Conservation (phyloP, 148 eudicot genomes). For the Vaccinium darrowii region DNA sequence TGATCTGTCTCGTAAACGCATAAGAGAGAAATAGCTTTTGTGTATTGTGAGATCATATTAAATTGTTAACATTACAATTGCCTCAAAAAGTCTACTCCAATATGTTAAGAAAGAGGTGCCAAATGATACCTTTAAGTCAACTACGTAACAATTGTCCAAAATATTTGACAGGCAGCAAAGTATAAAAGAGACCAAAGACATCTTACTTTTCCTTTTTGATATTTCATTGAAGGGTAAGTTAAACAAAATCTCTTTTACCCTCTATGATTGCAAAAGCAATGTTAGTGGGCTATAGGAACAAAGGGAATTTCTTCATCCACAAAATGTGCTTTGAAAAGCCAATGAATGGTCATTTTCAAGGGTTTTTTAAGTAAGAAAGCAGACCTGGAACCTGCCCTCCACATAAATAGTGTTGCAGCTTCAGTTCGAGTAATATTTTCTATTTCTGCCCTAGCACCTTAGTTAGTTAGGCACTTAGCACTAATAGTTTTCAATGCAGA, state of each 20-base stretch:
- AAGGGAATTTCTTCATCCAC: slow-evolving; percentile 31
- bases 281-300: slow-evolving; percentile 22
- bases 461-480: neutral
- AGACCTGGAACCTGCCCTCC: slow-evolving; percentile 19
- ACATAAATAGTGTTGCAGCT: neutral
- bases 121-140: neutral
- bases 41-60: no score
- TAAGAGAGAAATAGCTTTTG: no score
- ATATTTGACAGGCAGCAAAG: neutral
- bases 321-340: slow-evolving; percentile 18
- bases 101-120: neutral
- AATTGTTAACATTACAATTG: neutral
- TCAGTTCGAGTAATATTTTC: neutral
- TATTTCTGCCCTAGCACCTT: neutral
- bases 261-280: slow-evolving; percentile 13
- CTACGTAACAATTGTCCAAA: neutral
- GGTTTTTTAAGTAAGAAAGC: neutral
- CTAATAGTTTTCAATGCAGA: neutral
- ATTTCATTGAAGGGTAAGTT: neutral
- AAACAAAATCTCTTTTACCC: neutral
- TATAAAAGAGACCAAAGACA: neutral
- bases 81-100: neutral
- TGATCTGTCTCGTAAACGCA: no score
- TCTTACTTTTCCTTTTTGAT: neutral
- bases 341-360: slow-evolving; percentile 29